Evolutionary conservation across 768 basidiomycete genomes (phyloP).

Genomic region (Tulasnella sp.): DNA sequence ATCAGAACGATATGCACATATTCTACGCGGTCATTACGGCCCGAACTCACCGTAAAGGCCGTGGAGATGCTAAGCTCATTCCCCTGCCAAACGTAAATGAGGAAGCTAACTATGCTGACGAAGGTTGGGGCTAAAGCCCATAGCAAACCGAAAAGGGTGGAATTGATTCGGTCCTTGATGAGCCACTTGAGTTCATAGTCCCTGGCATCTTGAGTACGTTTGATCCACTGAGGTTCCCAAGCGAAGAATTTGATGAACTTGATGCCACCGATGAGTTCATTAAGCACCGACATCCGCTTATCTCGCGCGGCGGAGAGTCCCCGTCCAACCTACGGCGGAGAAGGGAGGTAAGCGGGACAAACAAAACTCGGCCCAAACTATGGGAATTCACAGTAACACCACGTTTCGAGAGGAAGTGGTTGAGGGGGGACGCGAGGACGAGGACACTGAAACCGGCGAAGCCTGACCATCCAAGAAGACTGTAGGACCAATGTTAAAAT

Average conservation of each 20-base stretch:
- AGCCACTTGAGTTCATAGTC: constrained; percentile 68
- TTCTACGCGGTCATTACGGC: too few relatives aligned
- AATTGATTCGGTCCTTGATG: constrained; percentile 47
- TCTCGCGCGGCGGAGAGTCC: constrained; percentile 56
- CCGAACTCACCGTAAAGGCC: constrained; percentile 69
- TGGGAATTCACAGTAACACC: constrained; percentile 32
- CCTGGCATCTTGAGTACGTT: constrained; percentile 54
- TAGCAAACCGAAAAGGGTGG: constrained; percentile 57
- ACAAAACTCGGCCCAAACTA: background rate
- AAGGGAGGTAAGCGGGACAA: background rate
- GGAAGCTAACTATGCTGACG: constrained; percentile 74
- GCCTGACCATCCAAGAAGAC: constrained; percentile 58
- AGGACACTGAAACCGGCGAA: constrained; percentile 68
- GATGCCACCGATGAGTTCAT: constrained; percentile 34
- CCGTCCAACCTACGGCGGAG: constrained; percentile 30
- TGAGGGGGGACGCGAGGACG: constrained; percentile 60
- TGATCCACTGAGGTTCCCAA: constrained; percentile 71
- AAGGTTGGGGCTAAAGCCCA: constrained; percentile 73
- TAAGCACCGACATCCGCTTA: constrained; percentile 68
- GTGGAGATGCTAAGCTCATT: constrained; percentile 66
- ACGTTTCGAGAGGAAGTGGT: constrained; percentile 54
- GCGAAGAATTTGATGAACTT: constrained; percentile 82
- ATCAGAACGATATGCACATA: too few relatives aligned
- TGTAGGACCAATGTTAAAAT: constrained; percentile 26
- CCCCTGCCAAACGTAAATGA: constrained; percentile 60